Evolutionary conservation across 2,329 filamentous ascomycete species (phyloP), one percentile per base, ranked within the genome.

Genomic region (Colletotrichum cuscutae): DNA sequence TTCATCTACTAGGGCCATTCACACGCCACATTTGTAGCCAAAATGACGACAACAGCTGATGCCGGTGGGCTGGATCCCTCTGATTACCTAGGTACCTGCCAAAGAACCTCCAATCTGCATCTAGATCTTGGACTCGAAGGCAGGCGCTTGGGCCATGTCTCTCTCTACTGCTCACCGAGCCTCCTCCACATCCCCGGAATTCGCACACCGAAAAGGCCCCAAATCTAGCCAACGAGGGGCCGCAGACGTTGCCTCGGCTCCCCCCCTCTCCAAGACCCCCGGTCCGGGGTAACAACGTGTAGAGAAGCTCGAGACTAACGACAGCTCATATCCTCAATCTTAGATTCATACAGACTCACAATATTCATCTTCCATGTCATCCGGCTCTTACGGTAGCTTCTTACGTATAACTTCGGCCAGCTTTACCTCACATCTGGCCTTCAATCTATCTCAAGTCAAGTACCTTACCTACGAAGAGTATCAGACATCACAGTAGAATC

Each of bases 101-200:
- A 12, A 32, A 4, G 19, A 13, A 9, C 49, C 32, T n/a, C 13
- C 4, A 15, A 19, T 35, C 32, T 35, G 32, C 13, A 37, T 37
- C 35, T 37, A 53, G 42, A 7, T 8, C 28, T 24, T n/a, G 30
- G 6, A 11, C 28, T 28, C 49, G n/a, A 15, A 35, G 9, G 32
- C 11, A 35, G 24, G 49, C 32, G 62, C 62, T 65, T 11, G 30
- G 62, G 32, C 62, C 52, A 65, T n/a, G 52, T 64, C 28, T 15
- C 52, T 65, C 28, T 65, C 28, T 35, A 22, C 30, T 32, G 26
- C 63, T 22, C 53, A 5, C 35, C 28, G 56, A 32, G 5, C 9
- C 56, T 26, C 53, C 63, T 66, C 63, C 63, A 66, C 63, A 59
- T 13, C 61, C 71, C 71, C 71, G 49, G 71, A 71, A 59, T 65